Conservation (phyloP, 2,329 filamentous ascomycete genomes). For the Aureobasidium sp. region DNA sequence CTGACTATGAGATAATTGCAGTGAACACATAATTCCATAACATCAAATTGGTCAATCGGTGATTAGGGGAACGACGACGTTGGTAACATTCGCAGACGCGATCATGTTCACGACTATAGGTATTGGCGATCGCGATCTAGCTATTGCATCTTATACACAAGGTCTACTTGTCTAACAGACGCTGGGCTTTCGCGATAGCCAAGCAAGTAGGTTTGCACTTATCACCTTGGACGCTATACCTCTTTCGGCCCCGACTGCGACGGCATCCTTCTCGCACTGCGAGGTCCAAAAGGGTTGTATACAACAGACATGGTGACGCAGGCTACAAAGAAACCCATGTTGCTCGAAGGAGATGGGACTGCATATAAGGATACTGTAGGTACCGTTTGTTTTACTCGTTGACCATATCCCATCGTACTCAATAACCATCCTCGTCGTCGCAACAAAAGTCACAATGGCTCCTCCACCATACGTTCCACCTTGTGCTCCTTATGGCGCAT, state of each 20-base stretch:
- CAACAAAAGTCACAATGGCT: not conserved
- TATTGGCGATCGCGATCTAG: not conserved
- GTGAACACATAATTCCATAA: too few relatives aligned
- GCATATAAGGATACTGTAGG: not conserved
- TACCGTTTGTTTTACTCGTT: not conserved
- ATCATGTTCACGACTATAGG: not conserved
- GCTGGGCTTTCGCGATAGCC: not conserved
- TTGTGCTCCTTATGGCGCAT: not conserved
- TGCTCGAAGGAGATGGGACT: not conserved
- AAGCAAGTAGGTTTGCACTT: not conserved
- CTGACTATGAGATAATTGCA: too few relatives aligned
- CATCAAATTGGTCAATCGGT: not conserved
- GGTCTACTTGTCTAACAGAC: not conserved
- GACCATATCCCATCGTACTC: too few relatives aligned
- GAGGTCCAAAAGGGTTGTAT: conserved; percentile 5
- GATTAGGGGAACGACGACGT: not conserved
- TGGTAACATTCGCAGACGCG: not conserved
- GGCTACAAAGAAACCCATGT: not conserved
- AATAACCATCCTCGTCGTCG: not conserved
- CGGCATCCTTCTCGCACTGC: conserved; percentile 10
- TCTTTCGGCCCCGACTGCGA: conserved; percentile 2
- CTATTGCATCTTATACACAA: not conserved
- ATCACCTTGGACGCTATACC: not conserved
- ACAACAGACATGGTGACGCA: conserved; percentile 1
- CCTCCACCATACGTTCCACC: not conserved